Evolutionary conservation across 164 flowering plant species (phyloP), one percentile per base, ranked within the genome.

Genomic region (Buxus sempervirens): DNA sequence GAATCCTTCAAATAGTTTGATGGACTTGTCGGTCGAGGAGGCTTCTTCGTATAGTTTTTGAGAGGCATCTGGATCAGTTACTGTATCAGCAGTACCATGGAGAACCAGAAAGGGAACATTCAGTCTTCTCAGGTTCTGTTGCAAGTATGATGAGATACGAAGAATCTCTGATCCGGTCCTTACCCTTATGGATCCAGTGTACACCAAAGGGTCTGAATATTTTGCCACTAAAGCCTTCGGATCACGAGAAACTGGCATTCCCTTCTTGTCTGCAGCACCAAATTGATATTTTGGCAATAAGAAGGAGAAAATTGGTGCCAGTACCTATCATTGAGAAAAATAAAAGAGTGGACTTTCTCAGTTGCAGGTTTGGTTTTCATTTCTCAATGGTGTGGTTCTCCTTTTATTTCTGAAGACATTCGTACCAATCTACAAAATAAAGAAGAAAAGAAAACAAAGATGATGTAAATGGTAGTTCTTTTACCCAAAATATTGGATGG

Each of bases 141-240:
- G 92, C 84, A 90, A 74, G 75, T 79, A 79, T 14, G 82, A 41
- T 20, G 92, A 56, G 45, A 88, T 76, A 20, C 89, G 79, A n/a
- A 93, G 90, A 64, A 93, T 86, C 73, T 93, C 96, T 15, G 79
- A 79, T 7, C 96, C 96, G 4, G 98, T 93, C 72, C 92, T 77
- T 21, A 88, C 78, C 68, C 96, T 74, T 63, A 93, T 82, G 24
- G 93, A 78, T 64, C 98, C 98, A 0, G 92, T 93, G 78, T 77
- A 89, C 20, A 90, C 98, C 14, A 93, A 79, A 0, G 98, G 96
- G 45, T 93, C 98, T 1, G 98, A 89, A 71, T 93, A 93, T 74
- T 93, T 93, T 8, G 85, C 90, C 36, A 81, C 64, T 1, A 90
- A 78, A 19, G 93, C 98, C 60, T 78, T 84, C 0, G 96, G 93